phyloP scores from a whole-genome alignment of 75 land plant genomes.

The Pinus taeda region DNA sequence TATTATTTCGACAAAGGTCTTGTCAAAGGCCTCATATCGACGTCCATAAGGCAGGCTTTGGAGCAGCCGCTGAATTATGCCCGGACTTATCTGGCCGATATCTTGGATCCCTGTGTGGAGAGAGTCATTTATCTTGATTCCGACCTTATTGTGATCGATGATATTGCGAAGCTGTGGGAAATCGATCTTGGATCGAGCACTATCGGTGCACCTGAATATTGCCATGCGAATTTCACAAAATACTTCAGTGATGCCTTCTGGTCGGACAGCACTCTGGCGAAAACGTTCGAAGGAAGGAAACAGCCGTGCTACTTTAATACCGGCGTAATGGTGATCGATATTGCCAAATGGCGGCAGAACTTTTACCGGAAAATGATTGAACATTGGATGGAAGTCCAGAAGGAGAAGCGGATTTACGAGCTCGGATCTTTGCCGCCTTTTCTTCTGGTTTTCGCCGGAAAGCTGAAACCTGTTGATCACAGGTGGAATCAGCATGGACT shows the following conservation, averaged over 20 bases:
- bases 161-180: slow-evolving; percentile 57
- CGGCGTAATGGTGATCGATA: slow-evolving; percentile 93
- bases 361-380: slow-evolving; percentile 51
- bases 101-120: slow-evolving; percentile 40
- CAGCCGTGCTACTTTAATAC: slow-evolving; percentile 91
- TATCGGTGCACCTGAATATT: slow-evolving; percentile 78
- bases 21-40: slow-evolving; percentile 37
- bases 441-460: slow-evolving; percentile 77
- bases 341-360: slow-evolving; percentile 53
- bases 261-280: slow-evolving; percentile 27
- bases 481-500: slow-evolving; percentile 94
- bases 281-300: slow-evolving; percentile 28
- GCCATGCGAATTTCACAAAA: slow-evolving; percentile 57
- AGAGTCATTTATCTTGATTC: slow-evolving; percentile 62
- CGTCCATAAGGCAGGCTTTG: slow-evolving; percentile 34
- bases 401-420: slow-evolving; percentile 70
- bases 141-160: slow-evolving; percentile 56
- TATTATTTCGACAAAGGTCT: slow-evolving; percentile 33
- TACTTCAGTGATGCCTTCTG: slow-evolving; percentile 49
- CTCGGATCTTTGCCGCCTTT: slow-evolving; percentile 90
- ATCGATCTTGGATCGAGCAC: slow-evolving; percentile 30
- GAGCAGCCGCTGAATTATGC: slow-evolving; percentile 63
- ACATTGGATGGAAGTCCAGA: slow-evolving; percentile 85
- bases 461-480: slow-evolving; percentile 66
- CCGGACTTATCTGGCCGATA: slow-evolving; percentile 35